These are phyloP conservation scores for Aspergillus indologenus DNA, from an alignment of 495 filamentous ascomycete species.

Conservation along the genomic window DNA sequence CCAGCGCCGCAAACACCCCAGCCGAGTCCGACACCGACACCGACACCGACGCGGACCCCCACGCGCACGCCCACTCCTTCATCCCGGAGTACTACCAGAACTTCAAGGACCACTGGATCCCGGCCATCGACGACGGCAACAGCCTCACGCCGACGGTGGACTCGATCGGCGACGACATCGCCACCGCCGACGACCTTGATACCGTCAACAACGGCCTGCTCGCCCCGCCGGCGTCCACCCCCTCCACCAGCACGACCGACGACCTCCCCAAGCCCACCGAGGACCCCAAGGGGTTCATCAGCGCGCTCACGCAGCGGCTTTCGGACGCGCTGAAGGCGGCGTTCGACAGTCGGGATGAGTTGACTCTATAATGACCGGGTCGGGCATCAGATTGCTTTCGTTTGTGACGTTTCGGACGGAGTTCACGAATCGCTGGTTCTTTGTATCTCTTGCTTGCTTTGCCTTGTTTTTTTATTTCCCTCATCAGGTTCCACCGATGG, in stretches of 20 bases:
- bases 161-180: neutral
- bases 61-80: neutral
- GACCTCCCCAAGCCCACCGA: conserved; percentile 17
- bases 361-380: conserved; percentile 17
- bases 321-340: conserved; percentile 21
- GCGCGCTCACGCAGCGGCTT: conserved; percentile 20
- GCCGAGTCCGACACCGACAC: conserved; percentile 3
- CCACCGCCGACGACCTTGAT: neutral
- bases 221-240: no score
- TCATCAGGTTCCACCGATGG: no score
- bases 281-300: conserved; percentile 24
- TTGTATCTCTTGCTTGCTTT: no score
- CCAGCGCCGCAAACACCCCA: no score
- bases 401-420: neutral
- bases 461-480: no score
- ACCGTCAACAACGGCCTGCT: neutral
- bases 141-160: neutral
- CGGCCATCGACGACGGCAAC: neutral
- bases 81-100: no score
- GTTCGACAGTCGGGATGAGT: conserved; percentile 37
- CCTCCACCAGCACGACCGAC: neutral
- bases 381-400: neutral
- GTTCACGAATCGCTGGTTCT: neutral
- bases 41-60: conserved; percentile 2
- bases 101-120: neutral